Conservation (phyloP, 1,139 yeast genomes). For the Geotrichum bryndzae region DNA sequence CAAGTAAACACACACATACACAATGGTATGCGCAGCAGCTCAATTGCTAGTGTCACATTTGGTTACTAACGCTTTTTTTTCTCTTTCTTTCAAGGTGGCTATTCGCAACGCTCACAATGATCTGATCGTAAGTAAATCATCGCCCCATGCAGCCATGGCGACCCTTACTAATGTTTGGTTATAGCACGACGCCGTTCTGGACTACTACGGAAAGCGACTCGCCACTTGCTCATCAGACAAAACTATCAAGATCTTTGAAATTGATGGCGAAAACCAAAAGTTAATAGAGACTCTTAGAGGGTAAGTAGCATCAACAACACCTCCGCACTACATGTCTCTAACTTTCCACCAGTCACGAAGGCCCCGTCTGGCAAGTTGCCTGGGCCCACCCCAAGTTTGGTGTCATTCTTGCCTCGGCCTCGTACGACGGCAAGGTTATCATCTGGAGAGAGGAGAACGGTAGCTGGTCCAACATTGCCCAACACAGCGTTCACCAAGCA, state of each 20-base stretch:
- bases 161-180: background rate
- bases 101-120: conserved; percentile 48
- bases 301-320: conserved; percentile 24
- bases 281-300: conserved; percentile 74
- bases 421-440: conserved; percentile 89
- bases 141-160: background rate
- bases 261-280: conserved; percentile 69
- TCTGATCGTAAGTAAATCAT: conserved; percentile 45
- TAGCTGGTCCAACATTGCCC: conserved; percentile 83
- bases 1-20: background rate
- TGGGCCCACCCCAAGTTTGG: conserved; percentile 99
- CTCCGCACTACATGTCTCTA: background rate
- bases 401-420: conserved; percentile 85
- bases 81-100: conserved; percentile 25
- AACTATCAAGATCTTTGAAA: conserved; percentile 85
- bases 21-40: conserved; percentile 2
- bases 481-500: conserved; percentile 84
- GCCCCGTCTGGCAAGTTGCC: conserved; percentile 97
- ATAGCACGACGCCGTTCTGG: conserved; percentile 88
- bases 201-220: conserved; percentile 88
- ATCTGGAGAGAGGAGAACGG: conserved; percentile 94
- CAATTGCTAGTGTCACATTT: background rate
- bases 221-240: conserved; percentile 96
- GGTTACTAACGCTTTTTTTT: background rate
- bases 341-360: conserved; percentile 55